Evolutionary conservation across 2,329 filamentous ascomycete genomes (phyloP).

Genomic region (Fusarium sp.): DNA sequence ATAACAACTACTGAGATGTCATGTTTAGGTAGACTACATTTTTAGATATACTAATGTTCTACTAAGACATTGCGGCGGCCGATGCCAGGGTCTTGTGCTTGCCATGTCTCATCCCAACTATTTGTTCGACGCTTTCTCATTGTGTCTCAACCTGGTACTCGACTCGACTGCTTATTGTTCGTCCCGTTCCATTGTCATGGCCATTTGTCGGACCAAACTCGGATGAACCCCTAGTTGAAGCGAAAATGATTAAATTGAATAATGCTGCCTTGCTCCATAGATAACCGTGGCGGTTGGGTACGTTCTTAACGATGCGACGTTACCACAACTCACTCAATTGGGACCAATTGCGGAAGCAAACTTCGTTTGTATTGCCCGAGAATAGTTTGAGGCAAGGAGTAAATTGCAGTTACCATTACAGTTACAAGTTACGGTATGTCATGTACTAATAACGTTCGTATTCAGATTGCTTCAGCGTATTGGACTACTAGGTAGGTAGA

Average conservation of each 20-base stretch:
- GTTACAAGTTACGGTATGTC: neutral
- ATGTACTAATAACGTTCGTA: neutral
- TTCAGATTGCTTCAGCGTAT: neutral
- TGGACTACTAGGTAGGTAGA: neutral
- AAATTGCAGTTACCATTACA: neutral
- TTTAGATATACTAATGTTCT: neutral
- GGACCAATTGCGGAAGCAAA: neutral
- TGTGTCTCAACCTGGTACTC: conserved; percentile 12
- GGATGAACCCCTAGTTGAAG: conserved; percentile 2
- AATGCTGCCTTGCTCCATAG: too few species aligned
- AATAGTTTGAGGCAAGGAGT: neutral
- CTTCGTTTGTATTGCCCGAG: neutral
- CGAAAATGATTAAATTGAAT: neutral
- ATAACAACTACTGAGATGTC: neutral
- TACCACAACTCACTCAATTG: neutral
- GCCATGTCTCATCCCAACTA: neutral
- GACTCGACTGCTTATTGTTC: conserved; percentile 13
- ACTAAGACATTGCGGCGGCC: neutral
- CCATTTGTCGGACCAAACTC: conserved; percentile 6
- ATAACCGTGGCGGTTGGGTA: neutral
- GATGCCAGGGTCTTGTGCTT: neutral
- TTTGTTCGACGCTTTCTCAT: conserved; percentile 7
- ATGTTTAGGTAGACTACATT: neutral
- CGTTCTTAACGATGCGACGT: neutral
- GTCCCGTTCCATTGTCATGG: neutral